Base-by-base conservation (phyloP, 257 asterid species). In the Haberlea rhodopensis region DNA sequence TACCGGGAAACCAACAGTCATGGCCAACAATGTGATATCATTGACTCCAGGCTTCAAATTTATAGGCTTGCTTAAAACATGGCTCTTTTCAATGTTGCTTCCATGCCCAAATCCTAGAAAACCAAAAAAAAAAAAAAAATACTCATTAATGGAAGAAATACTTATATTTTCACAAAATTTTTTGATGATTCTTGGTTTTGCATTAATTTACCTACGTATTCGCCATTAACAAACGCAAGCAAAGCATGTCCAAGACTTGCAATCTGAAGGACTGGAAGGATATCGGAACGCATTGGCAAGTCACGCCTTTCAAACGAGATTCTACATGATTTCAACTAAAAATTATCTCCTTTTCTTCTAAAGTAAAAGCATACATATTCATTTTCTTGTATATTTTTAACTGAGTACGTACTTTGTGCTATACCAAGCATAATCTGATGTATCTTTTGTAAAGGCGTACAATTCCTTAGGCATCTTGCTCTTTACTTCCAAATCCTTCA, bases 191-290 rank as follows among this genome's bases (percentile, higher is more conserved):
- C 25, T 9, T 56, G 2, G 5, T 13, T 19, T 16, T 6, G 1
- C 26, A n/a, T 16, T 66, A 18, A 19, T 15, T 69, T 85, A 85
- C 96, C 97, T 57, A 82, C 57, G 67, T 77, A 94, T 70, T 85
- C 76, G 2, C 90, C 96, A 10, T 94, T 94, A 6, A 87, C 89
- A 31, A 86, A 94, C 24, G 85, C 95, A 66, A 62, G 72, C 76
- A 90, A 37, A 34, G 90, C 96, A 75, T 94, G 97, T 27, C 99
- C 99, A 16, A 87, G 88, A 79, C 95, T 94, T 23, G 91, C 85
- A 55, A 87, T 70, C 67, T 81, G 83, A 55, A 94, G 80, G 45
- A 94, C 83, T 15, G 96, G 95, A 25, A 66, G 77, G 20, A 86
- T 74, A 22, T 82, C 95, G 3, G 88, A 25, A 60, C 90, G 81